Conservation (phyloP, 2,329 filamentous ascomycete genomes). For the Ascochyta fabae region DNA sequence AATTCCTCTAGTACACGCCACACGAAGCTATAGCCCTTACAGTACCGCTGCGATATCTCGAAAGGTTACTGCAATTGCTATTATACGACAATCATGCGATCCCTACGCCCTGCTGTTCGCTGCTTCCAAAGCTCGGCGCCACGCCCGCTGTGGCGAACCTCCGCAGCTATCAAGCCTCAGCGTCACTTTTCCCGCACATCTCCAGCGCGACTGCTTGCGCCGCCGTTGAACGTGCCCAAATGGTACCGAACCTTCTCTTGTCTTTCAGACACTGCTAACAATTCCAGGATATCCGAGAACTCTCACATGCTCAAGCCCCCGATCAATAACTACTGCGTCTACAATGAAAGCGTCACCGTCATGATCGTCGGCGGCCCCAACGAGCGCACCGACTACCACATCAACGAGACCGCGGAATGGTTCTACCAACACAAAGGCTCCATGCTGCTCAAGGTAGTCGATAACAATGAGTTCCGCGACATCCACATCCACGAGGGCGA, state of each 20-base stretch:
- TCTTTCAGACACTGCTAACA: background rate
- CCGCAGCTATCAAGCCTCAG: conserved; percentile 19
- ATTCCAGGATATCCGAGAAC: conserved; percentile 82
- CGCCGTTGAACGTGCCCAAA: conserved; percentile 51
- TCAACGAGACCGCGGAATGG: conserved; percentile 95
- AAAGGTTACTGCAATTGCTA: background rate
- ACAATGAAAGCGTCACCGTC: conserved; percentile 81
- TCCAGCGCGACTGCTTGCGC: conserved; percentile 31
- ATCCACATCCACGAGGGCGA: conserved; percentile 90
- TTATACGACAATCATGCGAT: conserved; percentile 25
- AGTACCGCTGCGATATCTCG: background rate
- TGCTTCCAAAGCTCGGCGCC: conserved; percentile 22
- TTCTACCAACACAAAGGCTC: conserved; percentile 96
- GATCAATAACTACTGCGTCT: conserved; percentile 97
- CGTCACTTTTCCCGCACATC: conserved; percentile 39
- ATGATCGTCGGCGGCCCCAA: conserved; percentile 98
- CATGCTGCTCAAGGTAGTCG: conserved; percentile 93
- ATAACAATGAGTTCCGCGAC: conserved; percentile 74
- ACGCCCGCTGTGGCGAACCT: conserved; percentile 17
- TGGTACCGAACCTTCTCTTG: conserved; percentile 34
- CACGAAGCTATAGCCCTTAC: background rate
- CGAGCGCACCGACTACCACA: conserved; percentile 95
- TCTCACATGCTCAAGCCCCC: conserved; percentile 91
- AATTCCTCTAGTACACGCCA: conserved; percentile 1
- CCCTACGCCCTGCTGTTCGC: conserved; percentile 23